phyloP scores from a whole-genome alignment of 768 basidiomycete species.

The Auricularia sp. region DNA sequence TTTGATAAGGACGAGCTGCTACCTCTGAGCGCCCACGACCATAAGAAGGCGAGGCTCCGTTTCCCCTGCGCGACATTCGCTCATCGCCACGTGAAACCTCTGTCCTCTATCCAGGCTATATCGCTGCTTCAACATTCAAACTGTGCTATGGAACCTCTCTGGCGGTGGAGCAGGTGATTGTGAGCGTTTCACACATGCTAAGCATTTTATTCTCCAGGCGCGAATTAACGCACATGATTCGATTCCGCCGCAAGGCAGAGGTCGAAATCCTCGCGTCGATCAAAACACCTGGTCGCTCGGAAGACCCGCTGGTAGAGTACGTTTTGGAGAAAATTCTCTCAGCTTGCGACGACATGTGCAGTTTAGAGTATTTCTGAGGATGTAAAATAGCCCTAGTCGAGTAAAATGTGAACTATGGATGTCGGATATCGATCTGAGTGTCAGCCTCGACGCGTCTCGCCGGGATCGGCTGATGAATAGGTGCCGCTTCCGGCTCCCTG shows the following conservation, averaged over 20 bases:
- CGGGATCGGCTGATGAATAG: too few relatives aligned
- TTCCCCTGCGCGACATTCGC: neutral
- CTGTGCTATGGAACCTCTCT: neutral
- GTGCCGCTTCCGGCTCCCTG: too few relatives aligned
- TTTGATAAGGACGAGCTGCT: slow-evolving; percentile 53
- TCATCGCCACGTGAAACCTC: neutral
- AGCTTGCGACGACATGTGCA: neutral
- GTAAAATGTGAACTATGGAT: neutral
- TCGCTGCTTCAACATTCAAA: neutral
- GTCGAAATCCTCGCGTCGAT: slow-evolving; percentile 55
- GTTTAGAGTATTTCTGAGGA: neutral
- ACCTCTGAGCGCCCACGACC: slow-evolving; percentile 59
- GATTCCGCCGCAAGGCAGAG: slow-evolving; percentile 81
- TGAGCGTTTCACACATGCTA: neutral
- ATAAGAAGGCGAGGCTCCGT: slow-evolving; percentile 49
- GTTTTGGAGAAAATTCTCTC: neutral
- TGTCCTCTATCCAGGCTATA: neutral
- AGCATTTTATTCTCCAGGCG: slow-evolving; percentile 34
- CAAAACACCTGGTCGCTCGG: neutral
- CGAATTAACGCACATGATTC: slow-evolving; percentile 73
- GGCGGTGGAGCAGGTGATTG: neutral
- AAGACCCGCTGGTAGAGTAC: neutral
- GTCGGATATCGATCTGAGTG: too few relatives aligned
- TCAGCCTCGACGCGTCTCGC: too few relatives aligned
- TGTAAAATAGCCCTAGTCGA: neutral